These are phyloP conservation scores for Candida boleticola DNA, from an alignment of 805 yeast species.

Conservation along the genomic window DNA sequence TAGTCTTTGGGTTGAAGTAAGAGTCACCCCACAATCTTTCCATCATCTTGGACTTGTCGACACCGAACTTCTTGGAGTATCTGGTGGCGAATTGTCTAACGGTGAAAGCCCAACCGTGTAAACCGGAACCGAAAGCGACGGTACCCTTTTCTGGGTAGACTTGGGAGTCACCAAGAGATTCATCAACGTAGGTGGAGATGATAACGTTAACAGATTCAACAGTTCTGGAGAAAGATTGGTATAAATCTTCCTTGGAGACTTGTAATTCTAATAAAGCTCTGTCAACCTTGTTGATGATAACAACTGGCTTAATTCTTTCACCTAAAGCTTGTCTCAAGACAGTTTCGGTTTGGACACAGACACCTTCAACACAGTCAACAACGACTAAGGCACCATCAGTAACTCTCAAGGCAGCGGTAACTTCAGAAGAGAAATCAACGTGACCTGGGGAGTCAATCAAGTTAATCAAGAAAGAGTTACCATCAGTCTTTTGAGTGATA, in stretches of 20 bases:
- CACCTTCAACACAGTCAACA: slow-evolving; percentile 99
- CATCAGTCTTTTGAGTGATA: slow-evolving; percentile 88
- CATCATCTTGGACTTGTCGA: slow-evolving; percentile 96
- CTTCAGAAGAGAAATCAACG: slow-evolving; percentile 99
- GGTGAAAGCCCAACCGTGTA: slow-evolving; percentile 99
- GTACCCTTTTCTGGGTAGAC: slow-evolving; percentile 99
- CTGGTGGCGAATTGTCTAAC: slow-evolving; percentile 97
- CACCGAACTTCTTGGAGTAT: slow-evolving; percentile 99
- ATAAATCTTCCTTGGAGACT: slow-evolving; percentile 97
- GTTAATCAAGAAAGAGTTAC: slow-evolving; percentile 94
- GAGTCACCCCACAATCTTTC: slow-evolving; percentile 99
- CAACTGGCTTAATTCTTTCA: slow-evolving; percentile 99
- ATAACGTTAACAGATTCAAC: slow-evolving; percentile 99
- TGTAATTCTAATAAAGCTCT: slow-evolving; percentile 99
- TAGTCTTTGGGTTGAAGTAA: slow-evolving; percentile 99
- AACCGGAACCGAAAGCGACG: slow-evolving; percentile 99
- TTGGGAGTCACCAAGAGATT: slow-evolving; percentile 90
- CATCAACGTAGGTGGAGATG: slow-evolving; percentile 91
- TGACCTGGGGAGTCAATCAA: slow-evolving; percentile 99
- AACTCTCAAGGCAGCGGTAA: slow-evolving; percentile 99
- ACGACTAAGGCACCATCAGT: slow-evolving; percentile 99
- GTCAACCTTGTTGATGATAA: slow-evolving; percentile 98
- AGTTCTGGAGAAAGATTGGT: slow-evolving; percentile 98
- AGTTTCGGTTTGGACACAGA: slow-evolving; percentile 99
- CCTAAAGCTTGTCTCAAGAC: slow-evolving; percentile 98